Evolutionary conservation across 805 yeast genomes (phyloP).

Genomic region (Yamadazyma nakazawae): DNA sequence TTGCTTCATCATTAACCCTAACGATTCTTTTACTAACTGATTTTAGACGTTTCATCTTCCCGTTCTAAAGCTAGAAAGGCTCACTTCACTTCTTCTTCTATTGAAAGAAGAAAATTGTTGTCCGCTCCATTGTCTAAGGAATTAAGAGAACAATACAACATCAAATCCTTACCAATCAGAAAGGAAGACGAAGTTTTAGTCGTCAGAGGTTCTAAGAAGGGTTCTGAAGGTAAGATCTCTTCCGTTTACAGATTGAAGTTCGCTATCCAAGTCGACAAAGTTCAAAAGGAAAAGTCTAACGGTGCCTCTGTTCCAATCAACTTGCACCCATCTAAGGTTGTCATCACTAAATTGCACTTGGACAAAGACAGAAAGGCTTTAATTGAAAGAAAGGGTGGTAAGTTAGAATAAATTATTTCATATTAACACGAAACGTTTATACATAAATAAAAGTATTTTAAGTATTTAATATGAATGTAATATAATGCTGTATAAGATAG

Average conservation of each 20-base stretch:
- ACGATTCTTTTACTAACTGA: constrained; percentile 16
- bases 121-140: constrained; percentile 99
- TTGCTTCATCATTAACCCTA: background rate
- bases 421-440: constrained; percentile 13
- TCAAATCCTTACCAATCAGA: constrained; percentile 96
- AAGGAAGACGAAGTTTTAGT: constrained; percentile 93
- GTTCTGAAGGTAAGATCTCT: constrained; percentile 97
- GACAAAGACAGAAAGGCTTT: constrained; percentile 99
- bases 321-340: constrained; percentile 98
- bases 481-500: constrained; percentile 5
- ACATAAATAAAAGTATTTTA: constrained; percentile 19
- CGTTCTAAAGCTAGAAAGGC: constrained; percentile 99
- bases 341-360: constrained; percentile 96
- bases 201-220: constrained; percentile 99
- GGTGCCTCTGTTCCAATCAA: constrained; percentile 97
- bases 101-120: constrained; percentile 89
- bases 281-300: constrained; percentile 95
- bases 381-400: constrained; percentile 97
- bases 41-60: constrained; percentile 93
- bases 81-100: constrained; percentile 97
- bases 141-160: constrained; percentile 94
- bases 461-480: constrained; percentile 11
- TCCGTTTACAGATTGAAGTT: constrained; percentile 99
- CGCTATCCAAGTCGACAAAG: constrained; percentile 94
- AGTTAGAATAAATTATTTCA: constrained; percentile 62